Percentiles rank a stretch among this genome's conserved stretches.
phyloP scores from a whole-genome alignment of 2,329 filamentous ascomycete genomes.

The Aspergillus intermedius region DNA sequence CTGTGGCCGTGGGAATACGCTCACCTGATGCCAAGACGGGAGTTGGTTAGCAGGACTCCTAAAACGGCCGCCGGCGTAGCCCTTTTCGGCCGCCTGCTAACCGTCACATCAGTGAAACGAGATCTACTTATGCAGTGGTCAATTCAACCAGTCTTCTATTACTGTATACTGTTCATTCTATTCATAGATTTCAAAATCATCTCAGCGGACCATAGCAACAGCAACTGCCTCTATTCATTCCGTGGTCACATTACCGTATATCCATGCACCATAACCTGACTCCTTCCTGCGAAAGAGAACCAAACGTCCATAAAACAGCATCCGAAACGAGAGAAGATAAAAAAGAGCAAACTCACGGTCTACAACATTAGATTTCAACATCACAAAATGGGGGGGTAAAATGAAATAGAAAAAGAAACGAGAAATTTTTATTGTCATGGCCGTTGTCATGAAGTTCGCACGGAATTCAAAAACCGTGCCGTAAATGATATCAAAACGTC shows the following conservation, averaged over 20 bases:
- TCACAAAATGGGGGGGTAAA: slow-evolving; percentile 2
- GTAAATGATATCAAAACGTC: background rate
- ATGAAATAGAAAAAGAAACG: slow-evolving; percentile 3
- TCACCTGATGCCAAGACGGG: too few species aligned
- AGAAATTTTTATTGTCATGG: slow-evolving; percentile 17
- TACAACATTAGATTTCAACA: slow-evolving; percentile 3
- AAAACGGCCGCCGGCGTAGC: too few species aligned
- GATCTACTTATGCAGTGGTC: too few species aligned
- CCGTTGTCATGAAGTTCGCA: slow-evolving; percentile 16
- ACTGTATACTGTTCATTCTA: too few species aligned
- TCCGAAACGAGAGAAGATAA: background rate
- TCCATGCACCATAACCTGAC: slow-evolving; percentile 1
- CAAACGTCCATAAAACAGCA: background rate
- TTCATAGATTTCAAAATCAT: background rate
- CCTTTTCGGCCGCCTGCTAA: too few species aligned
- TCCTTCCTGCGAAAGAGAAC: background rate
- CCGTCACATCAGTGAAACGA: too few species aligned
- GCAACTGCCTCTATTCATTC: background rate
- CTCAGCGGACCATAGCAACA: too few species aligned
- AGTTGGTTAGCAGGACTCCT: too few species aligned
- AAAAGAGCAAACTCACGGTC: slow-evolving; percentile 1
- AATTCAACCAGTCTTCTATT: too few species aligned
- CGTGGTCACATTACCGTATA: background rate
- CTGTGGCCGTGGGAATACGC: too few species aligned
- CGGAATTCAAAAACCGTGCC: background rate